Base-by-base conservation (phyloP, 1,284 basidiomycete species). In the Leccinum griseonigrum region DNA sequence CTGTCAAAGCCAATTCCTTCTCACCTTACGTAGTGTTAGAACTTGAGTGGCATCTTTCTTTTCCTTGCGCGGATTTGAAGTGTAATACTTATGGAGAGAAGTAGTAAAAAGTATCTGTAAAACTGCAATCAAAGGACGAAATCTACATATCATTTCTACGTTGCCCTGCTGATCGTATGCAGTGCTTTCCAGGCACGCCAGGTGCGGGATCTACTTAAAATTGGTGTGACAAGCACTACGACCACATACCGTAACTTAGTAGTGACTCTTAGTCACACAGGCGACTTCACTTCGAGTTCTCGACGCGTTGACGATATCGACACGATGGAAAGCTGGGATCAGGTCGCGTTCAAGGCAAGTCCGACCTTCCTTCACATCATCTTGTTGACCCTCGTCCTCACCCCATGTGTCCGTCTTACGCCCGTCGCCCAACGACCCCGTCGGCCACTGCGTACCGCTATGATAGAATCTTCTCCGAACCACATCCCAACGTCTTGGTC, bases 401-500 rank as follows among this genome's bases (percentile, higher is more conserved):
- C 0, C 22, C 22, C 46, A 48, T 48, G 18, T 52, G 28, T 1
- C 56, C 22, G 18, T 46, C 48, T 29, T 52, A 54, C 18, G 11
- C 36, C 56, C 50, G 32, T n/a, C 14, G 10, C 36, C 36, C 58
- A 48, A 46, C 18, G n/a, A 6, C 18, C 43, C 40, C n/a, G n/a
- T n/a, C 10, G n/a, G 43, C 18, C 46, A 4, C 18, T 18, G 43
- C 3, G 1, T 22, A 14, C 18, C 22, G 46, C 3, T 4, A 48
- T 22, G 3, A 54, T 63, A 91, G 90, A 75, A 80, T 22, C 84
- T 88, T 64, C 77, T 91, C 51, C 82, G 86, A 62, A 77, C 83
- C 32, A 82, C 89, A 7, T 83, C 84, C 52, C 85, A 88, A 66
- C 80, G 81, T 54, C 78, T 92, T 53, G 86, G 85, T 22, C 88